phyloP scores from a whole-genome alignment of 106 monocot genomes.

The Triglochin maritima region DNA sequence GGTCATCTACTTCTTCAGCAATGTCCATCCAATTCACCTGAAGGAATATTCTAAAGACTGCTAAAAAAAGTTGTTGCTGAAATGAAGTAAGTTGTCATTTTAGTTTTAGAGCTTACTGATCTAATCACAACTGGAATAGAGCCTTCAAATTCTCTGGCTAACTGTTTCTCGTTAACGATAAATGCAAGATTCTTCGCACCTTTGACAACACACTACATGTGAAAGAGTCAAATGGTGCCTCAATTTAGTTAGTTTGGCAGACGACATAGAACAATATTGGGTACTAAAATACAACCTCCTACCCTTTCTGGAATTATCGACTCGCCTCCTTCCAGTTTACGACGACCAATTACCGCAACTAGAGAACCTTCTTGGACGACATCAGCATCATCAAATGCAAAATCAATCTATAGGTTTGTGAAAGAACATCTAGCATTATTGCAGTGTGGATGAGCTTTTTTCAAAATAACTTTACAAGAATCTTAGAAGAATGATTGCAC shows the following conservation, averaged over 20 bases:
- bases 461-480: too few relatives aligned
- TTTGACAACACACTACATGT: conserved; percentile 34
- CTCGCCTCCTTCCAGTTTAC: conserved; percentile 43
- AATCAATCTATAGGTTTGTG: conserved; percentile 43
- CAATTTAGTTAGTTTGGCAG: too few relatives aligned
- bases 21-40: conserved; percentile 63
- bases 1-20: conserved; percentile 73
- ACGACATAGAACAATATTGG: too few relatives aligned
- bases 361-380: conserved; percentile 55
- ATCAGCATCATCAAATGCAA: conserved; percentile 76
- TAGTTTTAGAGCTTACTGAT: conserved; percentile 29
- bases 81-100: neutral
- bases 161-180: conserved; percentile 42
- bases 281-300: neutral
- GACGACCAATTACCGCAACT: conserved; percentile 45
- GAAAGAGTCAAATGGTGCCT: neutral
- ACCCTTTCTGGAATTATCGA: conserved; percentile 68
- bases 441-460: too few relatives aligned
- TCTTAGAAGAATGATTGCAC: conserved; percentile 14
- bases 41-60: neutral
- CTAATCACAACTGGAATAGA: conserved; percentile 64
- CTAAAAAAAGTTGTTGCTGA: too few relatives aligned
- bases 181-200: conserved; percentile 42
- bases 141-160: conserved; percentile 37
- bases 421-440: neutral